A percentile compares a stretch with the other conserved stretches of the same genome.
Conservation (phyloP, 2,329 filamentous ascomycete species). For the Exophiala sp. region DNA sequence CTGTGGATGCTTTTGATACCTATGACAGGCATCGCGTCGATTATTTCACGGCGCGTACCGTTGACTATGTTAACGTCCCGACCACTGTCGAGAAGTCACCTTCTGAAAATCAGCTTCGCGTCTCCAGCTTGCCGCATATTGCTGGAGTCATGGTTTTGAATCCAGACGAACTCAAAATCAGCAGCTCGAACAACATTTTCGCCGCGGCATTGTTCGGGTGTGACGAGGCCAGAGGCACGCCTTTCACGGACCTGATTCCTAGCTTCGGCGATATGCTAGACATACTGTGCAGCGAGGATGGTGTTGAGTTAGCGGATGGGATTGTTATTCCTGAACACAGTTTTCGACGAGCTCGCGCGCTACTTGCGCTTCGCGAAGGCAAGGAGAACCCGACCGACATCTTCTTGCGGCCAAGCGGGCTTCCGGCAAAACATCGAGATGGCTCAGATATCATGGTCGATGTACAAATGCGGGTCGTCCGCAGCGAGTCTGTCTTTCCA, state of each 20-base stretch:
- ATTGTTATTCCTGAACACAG: conserved; percentile 95
- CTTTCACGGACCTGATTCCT: conserved; percentile 77
- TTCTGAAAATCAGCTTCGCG: conserved; percentile 67
- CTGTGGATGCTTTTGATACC: conserved; percentile 54
- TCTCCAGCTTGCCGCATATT: conserved; percentile 96
- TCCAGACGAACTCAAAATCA: conserved; percentile 72
- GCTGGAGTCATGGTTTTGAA: conserved; percentile 92
- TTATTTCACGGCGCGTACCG: conserved; percentile 81
- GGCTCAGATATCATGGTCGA: conserved; percentile 91
- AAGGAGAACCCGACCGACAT: conserved; percentile 72
- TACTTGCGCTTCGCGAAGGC: conserved; percentile 79
- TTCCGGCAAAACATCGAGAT: conserved; percentile 83
- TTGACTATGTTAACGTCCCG: conserved; percentile 75
- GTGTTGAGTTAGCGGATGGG: conserved; percentile 79
- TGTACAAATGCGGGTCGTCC: conserved; percentile 92
- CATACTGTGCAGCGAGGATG: conserved; percentile 81
- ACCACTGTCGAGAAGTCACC: conserved; percentile 73
- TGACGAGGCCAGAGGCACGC: conserved; percentile 74
- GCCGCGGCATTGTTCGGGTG: conserved; percentile 89
- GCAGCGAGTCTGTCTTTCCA: conserved; percentile 69
- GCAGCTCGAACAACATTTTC: conserved; percentile 93
- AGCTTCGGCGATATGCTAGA: conserved; percentile 80
- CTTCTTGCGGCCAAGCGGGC: conserved; percentile 78
- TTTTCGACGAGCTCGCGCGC: conserved; percentile 82
- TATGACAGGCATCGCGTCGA: conserved; percentile 50